Base-by-base conservation (phyloP, 2,329 filamentous ascomycete genomes). In the Aspergillus uvarum region DNA sequence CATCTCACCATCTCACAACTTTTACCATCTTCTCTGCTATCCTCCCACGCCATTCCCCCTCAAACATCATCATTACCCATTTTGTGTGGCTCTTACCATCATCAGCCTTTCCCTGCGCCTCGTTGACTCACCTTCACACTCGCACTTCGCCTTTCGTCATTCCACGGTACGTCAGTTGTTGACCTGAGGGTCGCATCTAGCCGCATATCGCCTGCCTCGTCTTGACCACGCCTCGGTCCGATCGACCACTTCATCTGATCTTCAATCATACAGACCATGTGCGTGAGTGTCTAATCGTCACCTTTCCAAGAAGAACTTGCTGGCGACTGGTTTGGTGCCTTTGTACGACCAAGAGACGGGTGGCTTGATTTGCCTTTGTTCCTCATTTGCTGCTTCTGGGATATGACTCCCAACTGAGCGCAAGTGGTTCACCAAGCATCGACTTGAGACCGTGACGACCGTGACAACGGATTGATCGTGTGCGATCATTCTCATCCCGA, bases 391-490 rank as follows among this genome's bases (percentile, higher is more conserved):
- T 22, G 2, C 38, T 19, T 24, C 19, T 57, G 48, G 55, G 55
- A 57, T 57, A 57, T 57, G 55, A 51, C 55, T 51, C 24, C 55
- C 55, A 42, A 49, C 48, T 57, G 55, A 57, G 35, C 35, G 44
- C 24, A 11, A 26, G 51, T 22, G 51, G 51, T 35, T 26, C 21
- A 44, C 38, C 38, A 44, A 44, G 38, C 38, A 16, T 44, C 38
- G 38, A 19, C 38, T 44, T 44, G 38, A 44, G 38, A 44, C 14
- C 16, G 16, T 42, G 38, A 19, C 38, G 14, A n/a, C 1, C 38
- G 16, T n/a, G 14, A 42, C 38, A 16, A 44, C 38, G 14, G 38
- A 10, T 16, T 44, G 38, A 44, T 19, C 38, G 38, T 44, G 38
- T 5, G 16, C 53, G 42, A 55, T 55, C 53, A 50, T 19, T 56